phyloP scores from a whole-genome alignment of 176 grass and related monocot genomes.

The Pontederia paniculata region DNA sequence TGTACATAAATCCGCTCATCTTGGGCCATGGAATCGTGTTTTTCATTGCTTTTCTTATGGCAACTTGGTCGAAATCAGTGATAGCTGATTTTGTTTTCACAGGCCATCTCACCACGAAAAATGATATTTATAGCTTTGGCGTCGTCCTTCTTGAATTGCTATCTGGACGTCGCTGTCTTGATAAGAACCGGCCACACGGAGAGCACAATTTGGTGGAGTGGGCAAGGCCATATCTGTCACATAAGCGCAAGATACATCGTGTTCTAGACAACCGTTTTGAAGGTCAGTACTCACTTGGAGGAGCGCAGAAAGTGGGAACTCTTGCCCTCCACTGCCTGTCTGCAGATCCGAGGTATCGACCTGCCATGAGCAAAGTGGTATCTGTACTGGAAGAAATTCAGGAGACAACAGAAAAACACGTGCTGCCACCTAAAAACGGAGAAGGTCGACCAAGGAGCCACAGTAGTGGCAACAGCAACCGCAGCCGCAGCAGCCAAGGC shows the following conservation, averaged over 20 bases:
- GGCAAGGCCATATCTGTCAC: constrained; percentile 69
- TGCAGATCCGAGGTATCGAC: constrained; percentile 53
- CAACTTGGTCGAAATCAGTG: too few relatives aligned
- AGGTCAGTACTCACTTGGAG: constrained; percentile 47
- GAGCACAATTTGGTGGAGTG: constrained; percentile 84
- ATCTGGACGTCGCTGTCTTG: constrained; percentile 61
- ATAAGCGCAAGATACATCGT: constrained; percentile 77
- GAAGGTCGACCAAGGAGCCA: too few relatives aligned
- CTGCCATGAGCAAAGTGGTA: constrained; percentile 62
- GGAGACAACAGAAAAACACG: constrained; percentile 16
- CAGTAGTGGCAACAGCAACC: too few relatives aligned
- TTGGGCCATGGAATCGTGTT: too few relatives aligned
- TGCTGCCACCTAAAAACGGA: neutral
- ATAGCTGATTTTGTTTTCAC: neutral
- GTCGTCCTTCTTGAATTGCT: constrained; percentile 86
- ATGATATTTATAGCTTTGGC: constrained; percentile 79
- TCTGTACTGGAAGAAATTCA: constrained; percentile 40
- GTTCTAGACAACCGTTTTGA: constrained; percentile 55
- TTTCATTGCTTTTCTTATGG: too few relatives aligned
- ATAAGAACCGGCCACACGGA: constrained; percentile 64
- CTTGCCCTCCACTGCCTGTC: constrained; percentile 64
- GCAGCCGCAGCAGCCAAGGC: too few relatives aligned
- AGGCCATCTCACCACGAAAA: constrained; percentile 84
- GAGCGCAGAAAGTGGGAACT: constrained; percentile 45
- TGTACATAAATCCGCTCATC: too few relatives aligned